A percentile compares a stretch with the other conserved stretches of the same genome.
Conservation (phyloP, 352 stramenopile species). For the Phytophthora chlamydospora region DNA sequence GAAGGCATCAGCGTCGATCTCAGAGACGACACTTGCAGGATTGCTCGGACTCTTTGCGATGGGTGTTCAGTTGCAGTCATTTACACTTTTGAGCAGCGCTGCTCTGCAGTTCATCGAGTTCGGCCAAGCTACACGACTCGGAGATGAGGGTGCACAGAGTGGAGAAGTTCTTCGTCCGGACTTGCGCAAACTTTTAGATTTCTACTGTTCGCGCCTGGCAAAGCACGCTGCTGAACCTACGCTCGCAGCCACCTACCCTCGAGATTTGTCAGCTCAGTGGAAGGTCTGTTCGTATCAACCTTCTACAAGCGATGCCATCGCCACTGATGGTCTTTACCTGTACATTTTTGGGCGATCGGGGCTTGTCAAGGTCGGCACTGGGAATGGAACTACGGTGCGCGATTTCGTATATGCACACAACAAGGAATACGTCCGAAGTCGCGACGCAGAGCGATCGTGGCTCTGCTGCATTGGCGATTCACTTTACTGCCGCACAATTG, state of each 20-base stretch:
- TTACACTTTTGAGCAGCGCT: constrained; percentile 53
- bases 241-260: constrained; percentile 61
- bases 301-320: constrained; percentile 72
- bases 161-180: constrained; percentile 16
- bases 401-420: constrained; percentile 80
- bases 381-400: constrained; percentile 61
- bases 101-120: constrained; percentile 42
- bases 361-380: constrained; percentile 76
- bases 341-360: constrained; percentile 73
- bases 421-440: constrained; percentile 54
- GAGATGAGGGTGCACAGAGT: neutral
- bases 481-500: constrained; percentile 78
- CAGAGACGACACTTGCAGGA: constrained; percentile 37
- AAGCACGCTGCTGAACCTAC: constrained; percentile 26
- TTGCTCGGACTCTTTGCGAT: constrained; percentile 53
- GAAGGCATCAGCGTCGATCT: constrained; percentile 6
- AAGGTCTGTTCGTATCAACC: constrained; percentile 68
- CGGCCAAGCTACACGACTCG: constrained; percentile 27
- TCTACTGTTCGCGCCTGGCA: constrained; percentile 37
- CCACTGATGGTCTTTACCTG: constrained; percentile 68
- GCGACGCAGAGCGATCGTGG: constrained; percentile 79
- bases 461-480: constrained; percentile 66
- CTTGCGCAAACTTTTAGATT: constrained; percentile 35
- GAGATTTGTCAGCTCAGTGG: constrained; percentile 67
- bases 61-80: constrained; percentile 69